phyloP scores from a whole-genome alignment of 1,284 basidiomycete genomes.

The Fistulina hepatica region DNA sequence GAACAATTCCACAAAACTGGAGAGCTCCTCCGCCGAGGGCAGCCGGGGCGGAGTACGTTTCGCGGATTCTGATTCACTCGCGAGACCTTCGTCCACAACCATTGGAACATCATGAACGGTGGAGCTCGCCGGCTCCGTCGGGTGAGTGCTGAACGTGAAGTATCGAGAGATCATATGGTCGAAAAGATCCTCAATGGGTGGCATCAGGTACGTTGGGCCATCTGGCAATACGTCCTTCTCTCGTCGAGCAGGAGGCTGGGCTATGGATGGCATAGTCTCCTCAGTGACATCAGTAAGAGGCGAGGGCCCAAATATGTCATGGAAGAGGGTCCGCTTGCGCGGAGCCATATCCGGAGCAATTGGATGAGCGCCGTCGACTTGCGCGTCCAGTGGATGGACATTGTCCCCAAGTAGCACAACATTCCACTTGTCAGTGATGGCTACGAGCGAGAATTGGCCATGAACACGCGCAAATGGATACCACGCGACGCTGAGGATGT shows the following conservation, averaged over 20 bases:
- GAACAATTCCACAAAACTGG: no score
- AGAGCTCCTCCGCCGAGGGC: no score
- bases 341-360: conserved; percentile 27
- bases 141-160: no score
- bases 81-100: no score
- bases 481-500: conserved; percentile 39
- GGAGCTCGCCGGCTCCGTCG: no score
- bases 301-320: conserved; percentile 75
- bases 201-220: conserved; percentile 70
- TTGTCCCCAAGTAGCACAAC: conserved; percentile 56
- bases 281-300: conserved; percentile 34
- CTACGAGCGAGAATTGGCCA: conserved; percentile 45
- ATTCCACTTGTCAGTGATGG: conserved; percentile 54
- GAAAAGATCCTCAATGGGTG: conserved; percentile 67
- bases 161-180: conserved; percentile 69
- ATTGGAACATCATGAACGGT: no score
- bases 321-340: conserved; percentile 56
- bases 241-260: conserved; percentile 20
- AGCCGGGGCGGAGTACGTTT: no score
- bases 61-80: no score
- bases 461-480: conserved; percentile 29
- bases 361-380: conserved; percentile 32
- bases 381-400: conserved; percentile 28
- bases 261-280: conserved; percentile 13
- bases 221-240: conserved; percentile 49